These are phyloP conservation scores for Globisporangium parvum DNA, from an alignment of 352 stramenopile genomes.

Conservation along the genomic window DNA sequence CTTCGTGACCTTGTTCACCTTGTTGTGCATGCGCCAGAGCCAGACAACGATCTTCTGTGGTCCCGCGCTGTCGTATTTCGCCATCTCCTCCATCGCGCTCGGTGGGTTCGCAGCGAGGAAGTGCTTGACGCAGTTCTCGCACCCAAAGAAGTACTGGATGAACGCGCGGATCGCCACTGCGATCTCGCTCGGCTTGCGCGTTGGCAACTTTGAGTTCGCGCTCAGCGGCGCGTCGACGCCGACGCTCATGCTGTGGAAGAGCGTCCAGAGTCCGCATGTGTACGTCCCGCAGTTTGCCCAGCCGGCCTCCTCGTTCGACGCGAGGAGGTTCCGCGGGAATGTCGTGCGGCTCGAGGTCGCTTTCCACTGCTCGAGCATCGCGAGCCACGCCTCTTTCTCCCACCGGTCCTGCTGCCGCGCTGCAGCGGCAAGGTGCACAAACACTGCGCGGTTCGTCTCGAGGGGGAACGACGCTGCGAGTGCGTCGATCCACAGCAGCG, in stretches of 20 bases:
- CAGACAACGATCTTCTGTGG: constrained; percentile 47
- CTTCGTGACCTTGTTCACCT: constrained; percentile 65
- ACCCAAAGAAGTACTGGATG: constrained; percentile 79
- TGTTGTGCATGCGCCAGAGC: constrained; percentile 83
- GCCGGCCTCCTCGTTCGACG: constrained; percentile 31
- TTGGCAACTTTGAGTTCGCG: constrained; percentile 14
- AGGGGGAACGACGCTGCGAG: constrained; percentile 57
- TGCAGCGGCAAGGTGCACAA: constrained; percentile 27
- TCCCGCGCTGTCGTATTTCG: constrained; percentile 27
- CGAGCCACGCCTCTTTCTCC: constrained; percentile 49
- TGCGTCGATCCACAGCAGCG: constrained; percentile 56
- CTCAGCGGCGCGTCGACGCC: constrained; percentile 19
- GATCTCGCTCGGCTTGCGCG: constrained; percentile 48
- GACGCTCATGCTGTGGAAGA: constrained; percentile 75
- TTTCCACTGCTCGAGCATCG: constrained; percentile 65
- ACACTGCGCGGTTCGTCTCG: constrained; percentile 44
- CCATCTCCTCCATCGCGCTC: constrained; percentile 38
- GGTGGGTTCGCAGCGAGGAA: constrained; percentile 63
- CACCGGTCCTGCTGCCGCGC: constrained; percentile 42
- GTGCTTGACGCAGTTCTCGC: constrained; percentile 65
- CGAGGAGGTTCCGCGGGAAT: constrained; percentile 57
- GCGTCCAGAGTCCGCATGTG: constrained; percentile 74
- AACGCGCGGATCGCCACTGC: constrained; percentile 61
- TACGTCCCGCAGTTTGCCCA: constrained; percentile 64
- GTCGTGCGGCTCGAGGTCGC: constrained; percentile 24